Percentiles rank a stretch among this genome's conserved stretches.
These are phyloP conservation scores for Cytospora piceae DNA, from an alignment of 2,329 filamentous ascomycete species.

Conservation along the genomic window DNA sequence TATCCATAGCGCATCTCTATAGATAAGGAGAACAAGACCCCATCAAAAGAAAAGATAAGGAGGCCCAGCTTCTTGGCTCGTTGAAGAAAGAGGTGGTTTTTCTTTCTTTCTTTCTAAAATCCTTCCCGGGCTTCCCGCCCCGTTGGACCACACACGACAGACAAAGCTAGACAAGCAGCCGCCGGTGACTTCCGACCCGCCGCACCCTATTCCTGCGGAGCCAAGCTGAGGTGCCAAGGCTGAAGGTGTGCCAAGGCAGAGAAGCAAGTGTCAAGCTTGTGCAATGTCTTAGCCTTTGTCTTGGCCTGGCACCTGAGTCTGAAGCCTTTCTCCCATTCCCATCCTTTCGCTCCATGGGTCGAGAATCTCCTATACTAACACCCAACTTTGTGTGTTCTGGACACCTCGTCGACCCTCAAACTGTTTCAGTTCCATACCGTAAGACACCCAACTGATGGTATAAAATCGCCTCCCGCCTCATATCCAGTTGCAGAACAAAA, in stretches of 20 bases:
- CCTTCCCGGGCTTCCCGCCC: background rate
- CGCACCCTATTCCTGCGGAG: constrained; percentile 15
- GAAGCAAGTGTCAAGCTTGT: constrained; percentile 10
- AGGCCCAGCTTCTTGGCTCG: constrained; percentile 20
- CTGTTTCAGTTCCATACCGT: background rate
- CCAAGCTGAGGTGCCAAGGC: constrained; percentile 19
- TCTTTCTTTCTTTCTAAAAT: background rate
- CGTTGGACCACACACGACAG: constrained; percentile 1
- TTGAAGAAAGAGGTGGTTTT: background rate
- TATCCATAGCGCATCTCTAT: background rate
- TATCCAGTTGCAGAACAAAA: background rate
- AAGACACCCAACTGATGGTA: background rate
- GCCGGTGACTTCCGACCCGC: constrained; percentile 11
- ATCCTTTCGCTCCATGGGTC: background rate
- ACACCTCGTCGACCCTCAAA: background rate
- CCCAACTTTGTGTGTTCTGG: background rate
- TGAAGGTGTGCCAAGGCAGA: background rate
- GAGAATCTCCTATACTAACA: background rate
- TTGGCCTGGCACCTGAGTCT: constrained; percentile 21
- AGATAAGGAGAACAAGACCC: background rate
- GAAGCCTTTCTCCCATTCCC: background rate
- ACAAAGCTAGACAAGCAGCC: constrained; percentile 11
- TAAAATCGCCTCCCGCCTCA: background rate
- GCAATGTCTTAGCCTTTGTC: background rate
- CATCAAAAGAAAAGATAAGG: background rate